Evolutionary conservation across 768 basidiomycete species (phyloP), one percentile per base, ranked within the genome.

Genomic region (Tricholomella constricta): DNA sequence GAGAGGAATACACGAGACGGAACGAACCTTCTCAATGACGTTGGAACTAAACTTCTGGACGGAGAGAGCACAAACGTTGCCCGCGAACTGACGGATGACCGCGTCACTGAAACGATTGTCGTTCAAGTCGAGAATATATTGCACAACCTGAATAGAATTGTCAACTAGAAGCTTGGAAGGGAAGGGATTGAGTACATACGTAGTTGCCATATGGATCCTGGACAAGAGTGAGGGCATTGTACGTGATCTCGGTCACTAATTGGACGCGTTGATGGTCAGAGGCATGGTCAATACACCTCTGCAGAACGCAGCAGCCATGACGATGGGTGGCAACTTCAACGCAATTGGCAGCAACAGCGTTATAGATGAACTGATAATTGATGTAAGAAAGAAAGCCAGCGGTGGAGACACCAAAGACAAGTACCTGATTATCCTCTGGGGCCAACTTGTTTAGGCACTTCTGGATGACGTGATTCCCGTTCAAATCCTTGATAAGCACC

Each of bases 31-130:
- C 75, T 97, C 95, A 57, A 97, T 95, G 55, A 99, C 97, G 69
- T 99, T 99, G 56, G 96, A 98, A 57, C 94, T 96, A 75, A 99
- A 99, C 74, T 99, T 99, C 71, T 99, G 97, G 14, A 98, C 96
- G 5, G 95, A 98, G 48, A 99, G 76, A 5, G 94, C 94, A 69
- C 95, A 98, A 54, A 98, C 92, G 65, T 99, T 98, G 62, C 97
- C 97, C 48, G 91, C 77, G 72, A 98, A 99, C 67, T 98, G 97
- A 58, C 96, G 87, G 62, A 98, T 98, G 61, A 99, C 91, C 44
- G 80, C 96, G 72, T 98, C 96, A 60, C 93, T 96, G 80, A 98
- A 99, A 38, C 97, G 84, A 70, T 92, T 95, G 75, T 99, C 97
- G 72, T 98, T 98, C 64, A 99, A 74, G 68, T 99, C 97, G 54